Conservation (phyloP, 2,329 filamentous ascomycete species). For the Fusarium floridanum region DNA sequence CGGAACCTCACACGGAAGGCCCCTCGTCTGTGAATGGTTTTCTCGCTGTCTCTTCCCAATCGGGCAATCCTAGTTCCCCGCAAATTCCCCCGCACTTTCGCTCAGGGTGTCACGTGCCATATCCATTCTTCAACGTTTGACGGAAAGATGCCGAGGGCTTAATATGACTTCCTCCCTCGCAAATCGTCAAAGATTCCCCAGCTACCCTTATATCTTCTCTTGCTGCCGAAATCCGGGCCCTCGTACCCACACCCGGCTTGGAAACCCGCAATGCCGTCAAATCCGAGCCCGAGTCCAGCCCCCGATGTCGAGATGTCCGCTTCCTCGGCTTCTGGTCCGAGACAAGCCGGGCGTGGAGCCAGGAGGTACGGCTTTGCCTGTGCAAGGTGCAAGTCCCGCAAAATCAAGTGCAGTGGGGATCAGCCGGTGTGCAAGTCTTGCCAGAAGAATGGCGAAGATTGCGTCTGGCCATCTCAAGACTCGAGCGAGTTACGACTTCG, state of each 20-base stretch:
- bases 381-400: conserved; percentile 14
- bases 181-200: neutral
- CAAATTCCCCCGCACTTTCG: neutral
- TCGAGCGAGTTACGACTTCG: conserved; percentile 7
- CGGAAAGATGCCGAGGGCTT: neutral
- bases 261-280: neutral
- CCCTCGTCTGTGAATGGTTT: neutral
- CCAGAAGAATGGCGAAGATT: conserved; percentile 2
- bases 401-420: conserved; percentile 16
- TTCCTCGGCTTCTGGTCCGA: neutral
- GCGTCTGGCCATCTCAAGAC: conserved; percentile 6
- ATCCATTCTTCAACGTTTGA: neutral
- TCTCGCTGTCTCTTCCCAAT: neutral
- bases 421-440: conserved; percentile 6
- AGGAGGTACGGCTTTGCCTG: conserved; percentile 20
- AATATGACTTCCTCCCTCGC: neutral
- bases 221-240: neutral
- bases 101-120: neutral
- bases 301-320: neutral
- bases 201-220: neutral
- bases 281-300: neutral
- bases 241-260: neutral
- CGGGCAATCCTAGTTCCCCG: neutral
- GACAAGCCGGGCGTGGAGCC: neutral
- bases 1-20: neutral